Evolutionary conservation across 2,329 filamentous ascomycete genomes (phyloP), one percentile per base, ranked within the genome.

Genomic region (Pseudogymnoascus verrucosus): DNA sequence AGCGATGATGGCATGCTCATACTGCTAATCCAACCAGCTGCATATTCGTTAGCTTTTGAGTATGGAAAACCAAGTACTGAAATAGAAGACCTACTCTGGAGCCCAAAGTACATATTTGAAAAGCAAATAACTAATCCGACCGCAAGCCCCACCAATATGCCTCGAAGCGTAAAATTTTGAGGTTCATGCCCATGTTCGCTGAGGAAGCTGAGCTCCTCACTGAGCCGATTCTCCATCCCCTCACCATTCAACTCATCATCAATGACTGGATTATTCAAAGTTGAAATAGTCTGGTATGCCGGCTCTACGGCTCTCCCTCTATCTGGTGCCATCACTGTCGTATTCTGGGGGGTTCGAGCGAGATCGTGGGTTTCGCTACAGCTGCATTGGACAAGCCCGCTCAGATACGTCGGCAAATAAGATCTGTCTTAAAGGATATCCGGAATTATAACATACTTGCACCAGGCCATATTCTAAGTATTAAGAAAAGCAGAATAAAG

Each of bases 21-120:
- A 69, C 91, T 90, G 71, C 88, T 85, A 39, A 90, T 84, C 87
- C 87, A 90, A 68, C 87, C 87, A 12, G 73, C 59, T 61, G 12
- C 66, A 67, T n/a, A 96, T 77, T 98, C 8, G 36, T 63, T 42
- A 65, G 63, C 26, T 23, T 19, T 23, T 16, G 19, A 42, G 16
- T 14, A 19, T 31, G 19, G 34, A 10, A 31, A 2, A 60, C 64
- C 19, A 67, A 64, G 67, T 65, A 68, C 54, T 65, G 64, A 44
- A 66, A 68, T 85, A 47, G 85, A 79, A 80, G 80, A 83, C 67
- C 80, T 79, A 28, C 91, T 96, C 77, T 96, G 95, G 34, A 99
- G 80, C n/a, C 95, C 95, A 74, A 99, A 99, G 76, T 98, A 99
- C 80, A 96, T 97, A 74, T 99, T 99, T 62, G 91, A 96, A 74